Evolutionary conservation across 2,329 filamentous ascomycete genomes (phyloP).

Genomic region (Aspergillus luchuensis): DNA sequence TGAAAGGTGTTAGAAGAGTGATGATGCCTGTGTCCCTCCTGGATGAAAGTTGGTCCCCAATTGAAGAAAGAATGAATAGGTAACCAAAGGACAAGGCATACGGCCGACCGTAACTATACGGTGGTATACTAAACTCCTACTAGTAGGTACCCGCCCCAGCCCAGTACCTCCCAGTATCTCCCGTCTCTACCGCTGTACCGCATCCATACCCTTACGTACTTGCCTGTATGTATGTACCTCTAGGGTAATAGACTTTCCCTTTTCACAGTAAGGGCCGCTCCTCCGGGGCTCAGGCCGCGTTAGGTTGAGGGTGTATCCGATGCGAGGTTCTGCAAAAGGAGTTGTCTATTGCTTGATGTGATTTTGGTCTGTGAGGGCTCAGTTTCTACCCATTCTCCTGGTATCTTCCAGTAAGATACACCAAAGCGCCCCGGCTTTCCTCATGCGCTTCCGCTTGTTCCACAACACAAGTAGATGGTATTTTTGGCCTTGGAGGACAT

Average conservation of each 20-base stretch:
- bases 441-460: constrained; percentile 5
- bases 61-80: neutral
- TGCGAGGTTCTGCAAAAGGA: constrained; percentile 17
- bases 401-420: constrained; percentile 19
- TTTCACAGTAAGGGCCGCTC: constrained; percentile 24
- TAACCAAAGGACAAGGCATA: neutral
- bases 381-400: constrained; percentile 13
- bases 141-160: neutral
- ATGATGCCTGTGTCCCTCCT: constrained; percentile 1
- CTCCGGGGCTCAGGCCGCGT: constrained; percentile 24
- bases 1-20: neutral
- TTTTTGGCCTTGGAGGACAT: constrained; percentile 6
- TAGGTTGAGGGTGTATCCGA: constrained; percentile 14
- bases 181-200: constrained; percentile 51
- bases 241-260: constrained; percentile 22
- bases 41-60: neutral
- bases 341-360: neutral
- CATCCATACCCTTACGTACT: constrained; percentile 57
- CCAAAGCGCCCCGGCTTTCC: constrained; percentile 5
- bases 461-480: constrained; percentile 8
- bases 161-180: neutral
- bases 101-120: neutral
- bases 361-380: constrained; percentile 3
- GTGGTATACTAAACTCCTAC: neutral
- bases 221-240: constrained; percentile 37